These are phyloP conservation scores for Suhomyces anneliseae DNA, from an alignment of 1,139 yeast genomes.

Conservation along the genomic window DNA sequence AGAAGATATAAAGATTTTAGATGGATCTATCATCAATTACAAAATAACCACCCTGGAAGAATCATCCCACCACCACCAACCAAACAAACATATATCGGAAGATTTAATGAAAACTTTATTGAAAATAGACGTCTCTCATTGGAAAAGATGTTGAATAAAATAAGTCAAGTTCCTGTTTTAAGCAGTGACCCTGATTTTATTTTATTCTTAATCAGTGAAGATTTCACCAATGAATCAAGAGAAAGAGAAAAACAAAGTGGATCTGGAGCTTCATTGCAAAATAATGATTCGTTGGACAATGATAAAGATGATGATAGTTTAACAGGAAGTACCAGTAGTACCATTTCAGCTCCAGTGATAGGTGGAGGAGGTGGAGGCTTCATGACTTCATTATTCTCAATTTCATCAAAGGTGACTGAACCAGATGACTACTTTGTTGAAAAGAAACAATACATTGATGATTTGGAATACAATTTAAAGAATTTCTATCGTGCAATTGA, in stretches of 20 bases:
- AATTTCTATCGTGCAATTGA: slow-evolving; percentile 73
- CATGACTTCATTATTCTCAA: slow-evolving; percentile 62
- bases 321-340: slow-evolving; percentile 5
- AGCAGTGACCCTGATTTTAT: slow-evolving; percentile 74
- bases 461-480: slow-evolving; percentile 70
- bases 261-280: slow-evolving; percentile 49
- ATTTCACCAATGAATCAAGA: slow-evolving; percentile 64
- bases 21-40: slow-evolving; percentile 88
- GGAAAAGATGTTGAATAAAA: slow-evolving; percentile 80
- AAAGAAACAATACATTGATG: slow-evolving; percentile 67
- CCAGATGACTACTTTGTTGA: slow-evolving; percentile 76
- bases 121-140: slow-evolving; percentile 84
- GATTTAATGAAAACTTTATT: slow-evolving; percentile 83
- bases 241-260: slow-evolving; percentile 61
- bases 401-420: slow-evolving; percentile 65
- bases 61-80: slow-evolving; percentile 97
- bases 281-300: slow-evolving; percentile 42
- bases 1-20: slow-evolving; percentile 81
- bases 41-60: slow-evolving; percentile 82
- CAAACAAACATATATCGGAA: slow-evolving; percentile 82
- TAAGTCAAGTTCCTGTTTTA: slow-evolving; percentile 54
- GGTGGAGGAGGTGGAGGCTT: slow-evolving; percentile 47
- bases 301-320: slow-evolving; percentile 17
- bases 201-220: slow-evolving; percentile 73
- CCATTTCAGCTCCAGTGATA: slow-evolving; percentile 8